These are phyloP conservation scores for Albugo laibachii DNA, from an alignment of 352 stramenopile genomes.

Conservation along the genomic window DNA sequence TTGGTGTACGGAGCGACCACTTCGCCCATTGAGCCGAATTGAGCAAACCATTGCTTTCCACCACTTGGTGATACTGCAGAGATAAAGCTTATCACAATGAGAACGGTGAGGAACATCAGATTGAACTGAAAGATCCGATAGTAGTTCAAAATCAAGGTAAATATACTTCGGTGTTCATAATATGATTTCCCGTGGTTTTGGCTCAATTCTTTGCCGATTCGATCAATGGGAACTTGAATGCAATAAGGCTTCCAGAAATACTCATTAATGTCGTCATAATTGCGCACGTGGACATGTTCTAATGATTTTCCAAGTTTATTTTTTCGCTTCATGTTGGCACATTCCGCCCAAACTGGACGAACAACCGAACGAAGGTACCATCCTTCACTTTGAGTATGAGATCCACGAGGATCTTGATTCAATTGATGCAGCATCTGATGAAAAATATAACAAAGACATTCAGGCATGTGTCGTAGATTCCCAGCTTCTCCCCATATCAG, in stretches of 20 bases:
- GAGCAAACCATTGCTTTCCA: constrained; percentile 24
- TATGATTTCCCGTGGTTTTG: constrained; percentile 57
- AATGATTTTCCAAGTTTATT: constrained; percentile 34
- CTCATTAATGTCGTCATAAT: constrained; percentile 72
- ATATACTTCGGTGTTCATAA: constrained; percentile 51
- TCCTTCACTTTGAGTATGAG: constrained; percentile 17
- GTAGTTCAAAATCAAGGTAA: constrained; percentile 56
- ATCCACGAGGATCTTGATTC: constrained; percentile 24
- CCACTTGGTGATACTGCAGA: constrained; percentile 35
- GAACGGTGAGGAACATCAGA: constrained; percentile 38
- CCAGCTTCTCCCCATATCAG: constrained; percentile 91
- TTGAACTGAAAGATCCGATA: constrained; percentile 76
- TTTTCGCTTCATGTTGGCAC: constrained; percentile 47
- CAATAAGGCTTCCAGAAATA: constrained; percentile 61
- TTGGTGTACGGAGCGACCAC: constrained; percentile 30
- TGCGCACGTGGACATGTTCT: constrained; percentile 57
- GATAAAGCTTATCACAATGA: constrained; percentile 29
- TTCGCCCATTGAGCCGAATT: constrained; percentile 31
- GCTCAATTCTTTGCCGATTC: constrained; percentile 25
- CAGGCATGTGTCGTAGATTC: constrained; percentile 94
- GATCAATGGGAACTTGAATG: constrained; percentile 22
- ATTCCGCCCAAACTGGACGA: constrained; percentile 43
- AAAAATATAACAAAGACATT: constrained; percentile 96
- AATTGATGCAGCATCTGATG: constrained; percentile 57
- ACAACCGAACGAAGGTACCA: constrained; percentile 47